Evolutionary conservation across 768 basidiomycete species (phyloP).

Genomic region (Russula dissimulans): DNA sequence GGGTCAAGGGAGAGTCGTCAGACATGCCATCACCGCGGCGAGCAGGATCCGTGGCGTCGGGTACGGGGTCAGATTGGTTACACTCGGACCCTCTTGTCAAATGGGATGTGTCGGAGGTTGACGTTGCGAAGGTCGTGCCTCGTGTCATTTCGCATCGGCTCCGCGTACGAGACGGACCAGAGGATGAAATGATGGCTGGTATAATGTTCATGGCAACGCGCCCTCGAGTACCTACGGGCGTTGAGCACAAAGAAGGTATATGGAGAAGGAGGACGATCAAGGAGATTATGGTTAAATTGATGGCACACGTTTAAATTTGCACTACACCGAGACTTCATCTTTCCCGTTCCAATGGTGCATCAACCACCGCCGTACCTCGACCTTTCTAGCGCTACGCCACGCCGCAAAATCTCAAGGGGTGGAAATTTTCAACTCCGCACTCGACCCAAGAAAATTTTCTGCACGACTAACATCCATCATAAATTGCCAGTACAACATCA

Average conservation of each 20-base stretch:
- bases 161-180: constrained; percentile 56
- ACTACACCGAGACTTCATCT: too few relatives aligned
- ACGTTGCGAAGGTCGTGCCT: constrained; percentile 66
- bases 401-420: too few relatives aligned
- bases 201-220: constrained; percentile 46
- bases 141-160: constrained; percentile 68
- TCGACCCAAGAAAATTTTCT: background rate
- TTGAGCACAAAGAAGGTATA: constrained; percentile 16
- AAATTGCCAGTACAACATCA: too few relatives aligned
- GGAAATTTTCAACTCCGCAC: too few relatives aligned
- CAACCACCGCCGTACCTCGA: too few relatives aligned
- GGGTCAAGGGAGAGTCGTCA: background rate
- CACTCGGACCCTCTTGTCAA: constrained; percentile 23
- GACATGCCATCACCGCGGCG: background rate
- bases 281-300: constrained; percentile 51
- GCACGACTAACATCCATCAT: background rate
- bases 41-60: background rate
- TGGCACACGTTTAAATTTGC: constrained; percentile 37
- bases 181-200: constrained; percentile 61
- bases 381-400: too few relatives aligned
- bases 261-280: constrained; percentile 50
- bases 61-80: constrained; percentile 5
- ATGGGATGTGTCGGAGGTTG: constrained; percentile 63
- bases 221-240: constrained; percentile 9
- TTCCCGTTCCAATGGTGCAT: too few relatives aligned